Evolutionary conservation across 371 early-diverging fungal genomes (phyloP), one percentile per base, ranked within the genome.

Genomic region (Dichotomocladium elegans): DNA sequence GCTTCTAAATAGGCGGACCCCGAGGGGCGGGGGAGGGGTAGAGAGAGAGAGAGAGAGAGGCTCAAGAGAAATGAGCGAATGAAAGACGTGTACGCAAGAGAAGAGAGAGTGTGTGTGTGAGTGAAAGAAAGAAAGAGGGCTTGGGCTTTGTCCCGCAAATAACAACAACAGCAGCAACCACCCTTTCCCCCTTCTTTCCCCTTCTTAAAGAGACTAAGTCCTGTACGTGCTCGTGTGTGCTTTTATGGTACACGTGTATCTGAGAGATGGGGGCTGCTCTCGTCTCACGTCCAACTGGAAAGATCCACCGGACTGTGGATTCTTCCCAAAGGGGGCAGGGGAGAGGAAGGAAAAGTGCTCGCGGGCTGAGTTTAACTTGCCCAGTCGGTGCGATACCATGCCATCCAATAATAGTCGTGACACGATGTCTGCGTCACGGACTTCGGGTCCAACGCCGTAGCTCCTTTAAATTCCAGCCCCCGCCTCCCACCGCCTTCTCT

Each of bases 41-140:
- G n/a, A n/a, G n/a, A n/a, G n/a, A n/a, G n/a, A n/a, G n/a, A n/a
- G n/a, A n/a, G n/a, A n/a, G n/a, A n/a, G n/a, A n/a, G n/a, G n/a
- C n/a, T n/a, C n/a, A n/a, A n/a, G n/a, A n/a, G n/a, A n/a, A n/a
- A n/a, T n/a, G n/a, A n/a, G n/a, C n/a, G n/a, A n/a, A n/a, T n/a
- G n/a, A n/a, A n/a, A n/a, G n/a, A n/a, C n/a, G n/a, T n/a, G n/a
- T n/a, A n/a, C n/a, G n/a, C n/a, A n/a, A n/a, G n/a, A n/a, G n/a
- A n/a, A n/a, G n/a, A n/a, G n/a, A n/a, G n/a, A n/a, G n/a, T n/a
- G n/a, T n/a, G n/a, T n/a, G n/a, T n/a, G n/a, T n/a, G n/a, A n/a
- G n/a, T n/a, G n/a, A n/a, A n/a, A n/a, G n/a, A n/a, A n/a, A n/a
- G 41, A 65, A 75, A 43, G 58, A 75, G 47, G 72, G 52, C 31